phyloP scores from a whole-genome alignment of 805 yeast species.

The Ogataea kodamae region DNA sequence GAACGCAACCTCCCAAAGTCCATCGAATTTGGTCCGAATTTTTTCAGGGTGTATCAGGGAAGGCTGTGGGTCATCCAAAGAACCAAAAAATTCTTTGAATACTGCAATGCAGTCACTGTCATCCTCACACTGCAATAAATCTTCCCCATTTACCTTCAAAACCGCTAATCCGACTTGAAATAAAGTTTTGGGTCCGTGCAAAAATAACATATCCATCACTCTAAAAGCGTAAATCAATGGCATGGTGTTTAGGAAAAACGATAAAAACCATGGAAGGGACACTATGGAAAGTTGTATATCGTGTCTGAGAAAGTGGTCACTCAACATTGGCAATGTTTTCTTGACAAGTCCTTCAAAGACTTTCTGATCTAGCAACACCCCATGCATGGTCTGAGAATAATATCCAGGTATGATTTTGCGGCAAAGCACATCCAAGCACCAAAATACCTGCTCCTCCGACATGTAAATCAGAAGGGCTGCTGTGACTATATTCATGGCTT shows the following conservation, averaged over 20 bases:
- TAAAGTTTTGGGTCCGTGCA: slow-evolving; percentile 83
- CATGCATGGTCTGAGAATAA: slow-evolving; percentile 96
- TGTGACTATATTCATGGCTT: slow-evolving; percentile 93
- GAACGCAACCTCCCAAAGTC: slow-evolving; percentile 85
- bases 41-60: slow-evolving; percentile 61
- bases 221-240: slow-evolving; percentile 91
- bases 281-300: slow-evolving; percentile 93
- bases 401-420: slow-evolving; percentile 90
- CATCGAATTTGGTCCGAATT: slow-evolving; percentile 81
- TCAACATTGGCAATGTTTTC: slow-evolving; percentile 81
- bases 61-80: slow-evolving; percentile 75
- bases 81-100: slow-evolving; percentile 74
- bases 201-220: slow-evolving; percentile 83
- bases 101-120: slow-evolving; percentile 90
- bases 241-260: slow-evolving; percentile 87
- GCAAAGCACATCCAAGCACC: slow-evolving; percentile 81
- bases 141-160: slow-evolving; percentile 84
- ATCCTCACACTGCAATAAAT: slow-evolving; percentile 72
- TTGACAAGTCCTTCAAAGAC: slow-evolving; percentile 90
- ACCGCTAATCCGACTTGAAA: slow-evolving; percentile 94
- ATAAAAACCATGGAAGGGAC: slow-evolving; percentile 93
- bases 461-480: slow-evolving; percentile 78
- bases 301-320: slow-evolving; percentile 72
- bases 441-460: slow-evolving; percentile 97
- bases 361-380: slow-evolving; percentile 88